Evolutionary conservation across 345 rosid species (phyloP).

Genomic region (Erucastrum elatum): DNA sequence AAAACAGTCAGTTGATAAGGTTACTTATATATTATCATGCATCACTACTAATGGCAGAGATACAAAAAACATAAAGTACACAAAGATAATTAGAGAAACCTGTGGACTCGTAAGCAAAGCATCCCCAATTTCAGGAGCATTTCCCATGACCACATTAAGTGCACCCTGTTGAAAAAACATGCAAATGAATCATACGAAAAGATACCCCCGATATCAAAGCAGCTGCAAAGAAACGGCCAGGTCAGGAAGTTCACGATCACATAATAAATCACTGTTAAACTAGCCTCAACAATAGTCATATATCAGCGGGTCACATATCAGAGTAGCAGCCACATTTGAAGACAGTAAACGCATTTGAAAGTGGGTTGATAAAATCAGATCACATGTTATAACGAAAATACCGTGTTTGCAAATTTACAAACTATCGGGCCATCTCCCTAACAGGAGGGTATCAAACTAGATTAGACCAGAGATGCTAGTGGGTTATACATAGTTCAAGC

Average conservation of each 20-base stretch:
- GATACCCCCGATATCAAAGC: background rate
- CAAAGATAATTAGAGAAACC: conserved; percentile 48
- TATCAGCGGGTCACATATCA: background rate
- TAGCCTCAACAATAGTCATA: conserved; percentile 12
- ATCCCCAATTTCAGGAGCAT: conserved; percentile 89
- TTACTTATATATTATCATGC: background rate
- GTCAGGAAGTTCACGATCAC: conserved; percentile 14
- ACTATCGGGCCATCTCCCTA: conserved; percentile 13
- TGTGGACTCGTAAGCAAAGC: conserved; percentile 75
- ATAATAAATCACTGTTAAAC: conserved; percentile 3
- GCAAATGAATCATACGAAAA: conserved; percentile 19
- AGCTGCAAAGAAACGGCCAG: conserved; percentile 1
- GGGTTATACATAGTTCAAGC: conserved; percentile 13
- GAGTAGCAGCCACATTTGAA: conserved; percentile 20
- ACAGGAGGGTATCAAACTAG: conserved; percentile 11
- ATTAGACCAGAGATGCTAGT: conserved; percentile 8
- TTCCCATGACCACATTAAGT: conserved; percentile 87
- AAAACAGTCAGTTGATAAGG: conserved; percentile 21
- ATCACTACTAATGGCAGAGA: conserved; percentile 24
- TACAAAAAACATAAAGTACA: conserved; percentile 5
- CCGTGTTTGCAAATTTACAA: background rate
- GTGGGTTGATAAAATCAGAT: conserved; percentile 1
- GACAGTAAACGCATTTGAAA: background rate
- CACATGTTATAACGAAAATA: conserved; percentile 18
- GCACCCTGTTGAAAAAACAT: conserved; percentile 59